These are phyloP conservation scores for Neonectria faginata DNA, from an alignment of 2,329 filamentous ascomycete genomes.

Conservation along the genomic window DNA sequence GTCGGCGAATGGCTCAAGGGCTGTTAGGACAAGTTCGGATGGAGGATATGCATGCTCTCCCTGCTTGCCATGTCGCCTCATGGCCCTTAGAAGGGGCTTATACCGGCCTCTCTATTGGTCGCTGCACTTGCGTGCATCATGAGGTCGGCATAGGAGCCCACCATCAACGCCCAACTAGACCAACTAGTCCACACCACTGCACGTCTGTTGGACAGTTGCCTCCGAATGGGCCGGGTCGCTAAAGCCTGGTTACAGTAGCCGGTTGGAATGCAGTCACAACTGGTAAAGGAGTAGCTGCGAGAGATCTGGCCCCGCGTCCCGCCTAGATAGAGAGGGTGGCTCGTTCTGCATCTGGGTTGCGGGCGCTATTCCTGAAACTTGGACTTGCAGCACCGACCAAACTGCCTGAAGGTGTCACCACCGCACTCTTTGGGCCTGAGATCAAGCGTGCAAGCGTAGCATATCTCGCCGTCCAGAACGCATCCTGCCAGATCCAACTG, in stretches of 20 bases:
- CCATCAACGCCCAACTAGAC: constrained; percentile 31
- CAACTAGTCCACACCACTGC: constrained; percentile 27
- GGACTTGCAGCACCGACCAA: constrained; percentile 52
- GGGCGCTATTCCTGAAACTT: constrained; percentile 54
- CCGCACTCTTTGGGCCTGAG: neutral
- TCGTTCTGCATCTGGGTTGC: constrained; percentile 33
- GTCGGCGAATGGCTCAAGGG: constrained; percentile 11
- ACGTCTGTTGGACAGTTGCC: constrained; percentile 16
- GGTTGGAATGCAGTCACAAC: constrained; percentile 14
- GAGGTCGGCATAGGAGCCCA: constrained; percentile 33
- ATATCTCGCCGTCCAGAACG: neutral
- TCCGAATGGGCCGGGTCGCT: constrained; percentile 32
- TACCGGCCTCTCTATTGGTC: constrained; percentile 32
- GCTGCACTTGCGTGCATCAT: constrained; percentile 37
- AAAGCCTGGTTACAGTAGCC: constrained; percentile 10
- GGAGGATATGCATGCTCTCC: constrained; percentile 13
- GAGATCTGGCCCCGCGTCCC: constrained; percentile 16
- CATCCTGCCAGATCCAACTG: neutral
- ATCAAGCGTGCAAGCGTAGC: constrained; percentile 4
- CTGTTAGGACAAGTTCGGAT: constrained; percentile 17
- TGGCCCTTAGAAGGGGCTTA: constrained; percentile 23
- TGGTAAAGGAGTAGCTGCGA: constrained; percentile 1
- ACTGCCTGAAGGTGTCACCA: constrained; percentile 8
- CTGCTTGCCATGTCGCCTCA: constrained; percentile 15
- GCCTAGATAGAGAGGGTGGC: constrained; percentile 6